phyloP scores from a whole-genome alignment of 441 rosid species.

The Monsonia emarginata region DNA sequence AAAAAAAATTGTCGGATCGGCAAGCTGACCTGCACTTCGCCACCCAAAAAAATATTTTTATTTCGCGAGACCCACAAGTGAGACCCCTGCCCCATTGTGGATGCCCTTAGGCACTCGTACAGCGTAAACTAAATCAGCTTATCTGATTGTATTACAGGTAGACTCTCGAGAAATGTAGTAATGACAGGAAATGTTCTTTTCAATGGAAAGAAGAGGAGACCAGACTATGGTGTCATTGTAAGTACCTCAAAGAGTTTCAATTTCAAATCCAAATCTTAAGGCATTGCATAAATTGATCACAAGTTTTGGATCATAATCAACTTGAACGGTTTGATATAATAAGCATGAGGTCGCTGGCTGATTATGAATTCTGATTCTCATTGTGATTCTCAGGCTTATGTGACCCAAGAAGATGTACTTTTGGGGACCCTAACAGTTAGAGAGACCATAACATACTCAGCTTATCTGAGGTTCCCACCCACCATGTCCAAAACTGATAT shows the following conservation, averaged over 20 bases:
- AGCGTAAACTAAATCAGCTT: no score
- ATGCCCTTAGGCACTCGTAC: no score
- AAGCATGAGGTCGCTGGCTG: no score
- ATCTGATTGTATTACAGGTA: slow-evolving; percentile 35
- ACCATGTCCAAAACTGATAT: slow-evolving; percentile 48
- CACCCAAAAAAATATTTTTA: no score
- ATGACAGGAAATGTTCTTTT: slow-evolving; percentile 67
- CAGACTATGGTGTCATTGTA: slow-evolving; percentile 42
- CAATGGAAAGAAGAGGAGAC: slow-evolving; percentile 54
- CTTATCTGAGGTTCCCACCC: slow-evolving; percentile 61
- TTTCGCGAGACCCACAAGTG: no score
- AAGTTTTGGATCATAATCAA: background rate
- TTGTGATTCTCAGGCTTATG: slow-evolving; percentile 56
- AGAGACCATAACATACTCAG: slow-evolving; percentile 81
- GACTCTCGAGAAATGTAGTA: slow-evolving; percentile 53
- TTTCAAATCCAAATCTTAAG: background rate
- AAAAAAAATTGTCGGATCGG: no score
- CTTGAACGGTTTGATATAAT: no score
- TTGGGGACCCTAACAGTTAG: slow-evolving; percentile 79
- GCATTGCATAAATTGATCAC: background rate
- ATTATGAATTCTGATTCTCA: background rate
- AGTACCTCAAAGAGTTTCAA: slow-evolving; percentile 26
- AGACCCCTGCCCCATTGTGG: no score
- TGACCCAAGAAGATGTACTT: slow-evolving; percentile 78
- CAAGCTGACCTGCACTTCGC: no score